Evolutionary conservation across 2,329 filamentous ascomycete genomes (phyloP), one percentile per base, ranked within the genome.

Genomic region (Ophiostoma sp.): DNA sequence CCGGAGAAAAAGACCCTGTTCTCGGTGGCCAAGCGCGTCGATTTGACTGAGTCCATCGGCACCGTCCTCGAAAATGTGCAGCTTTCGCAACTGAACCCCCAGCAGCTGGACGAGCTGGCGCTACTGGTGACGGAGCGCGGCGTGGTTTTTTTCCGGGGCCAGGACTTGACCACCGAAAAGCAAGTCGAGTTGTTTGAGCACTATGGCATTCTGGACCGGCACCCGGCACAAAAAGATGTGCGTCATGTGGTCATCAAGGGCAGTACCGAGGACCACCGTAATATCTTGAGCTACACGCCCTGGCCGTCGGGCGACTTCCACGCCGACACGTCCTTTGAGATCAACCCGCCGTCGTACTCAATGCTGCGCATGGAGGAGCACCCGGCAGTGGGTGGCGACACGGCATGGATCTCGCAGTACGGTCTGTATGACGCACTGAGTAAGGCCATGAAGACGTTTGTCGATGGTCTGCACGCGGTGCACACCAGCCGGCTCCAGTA

Each of bases 291-390:
- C 33, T 86, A 86, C 76, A 87, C 85, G 0, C 84, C 84, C 0
- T 86, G 84, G 83, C 82, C 82, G 1, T 81, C 78, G 9, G 82
- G 79, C 3, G 85, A 86, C 64, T 87, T 83, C 74, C 85, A 87
- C 73, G 83, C 85, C 36, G 85, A 87, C 76, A 86, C 84, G 1
- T 85, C 82, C 0, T 87, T 86, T 74, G 85, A 87, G 77, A 81
- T 86, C 74, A 86, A 87, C 74, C 85, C 85, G 1, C 85, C 85
- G 0, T 84, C 82, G 1, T 87, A 86, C 74, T 86, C 85, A 0
- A 76, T 87, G n/a, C 79, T 87, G 12, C 80, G 85, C 22, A 87
- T 87, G 83, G 83, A 87, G 76, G 83, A 85, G 70, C 84, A 85
- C 73, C 85, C 85, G 0, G 79, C 79, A 8, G 82, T 84, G 6